Conservation (phyloP, 2,329 filamentous ascomycete species). For the Ceratocystis smalleyi region DNA sequence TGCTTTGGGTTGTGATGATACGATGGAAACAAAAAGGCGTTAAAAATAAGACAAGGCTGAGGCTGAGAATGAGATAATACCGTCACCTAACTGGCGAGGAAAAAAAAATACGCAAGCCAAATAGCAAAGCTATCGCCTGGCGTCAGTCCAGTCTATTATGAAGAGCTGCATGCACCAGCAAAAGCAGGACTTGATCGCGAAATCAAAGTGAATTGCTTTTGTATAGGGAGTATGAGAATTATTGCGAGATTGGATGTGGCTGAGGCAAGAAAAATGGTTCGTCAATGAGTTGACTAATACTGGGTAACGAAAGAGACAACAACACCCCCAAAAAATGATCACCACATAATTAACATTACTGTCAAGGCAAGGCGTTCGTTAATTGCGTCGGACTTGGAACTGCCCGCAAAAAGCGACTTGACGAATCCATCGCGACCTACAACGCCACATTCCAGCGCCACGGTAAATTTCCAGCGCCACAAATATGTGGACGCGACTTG, state of each 20-base stretch:
- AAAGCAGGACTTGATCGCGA: background rate
- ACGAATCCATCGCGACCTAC: conserved; percentile 7
- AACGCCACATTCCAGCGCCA: background rate
- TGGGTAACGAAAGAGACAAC: background rate
- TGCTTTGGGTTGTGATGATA: background rate
- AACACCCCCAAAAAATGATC: background rate
- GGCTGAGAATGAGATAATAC: background rate
- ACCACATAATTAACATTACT: background rate
- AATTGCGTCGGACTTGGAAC: background rate
- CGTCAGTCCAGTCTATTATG: background rate
- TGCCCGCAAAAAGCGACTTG: background rate
- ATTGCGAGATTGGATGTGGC: background rate
- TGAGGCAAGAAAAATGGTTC: background rate
- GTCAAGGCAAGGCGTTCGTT: background rate
- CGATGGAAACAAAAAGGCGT: background rate
- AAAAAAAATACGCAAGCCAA: background rate
- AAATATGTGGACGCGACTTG: conserved; percentile 4
- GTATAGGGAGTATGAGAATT: background rate
- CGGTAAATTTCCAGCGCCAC: background rate
- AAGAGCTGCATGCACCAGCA: background rate
- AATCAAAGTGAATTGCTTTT: background rate
- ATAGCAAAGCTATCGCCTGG: background rate
- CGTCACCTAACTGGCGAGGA: background rate
- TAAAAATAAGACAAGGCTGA: background rate
- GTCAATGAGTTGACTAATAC: background rate